A percentile compares a stretch with the other conserved stretches of the same genome.
These are phyloP conservation scores for Fusarium anguioides DNA, from an alignment of 2,329 filamentous ascomycete genomes.

Conservation along the genomic window DNA sequence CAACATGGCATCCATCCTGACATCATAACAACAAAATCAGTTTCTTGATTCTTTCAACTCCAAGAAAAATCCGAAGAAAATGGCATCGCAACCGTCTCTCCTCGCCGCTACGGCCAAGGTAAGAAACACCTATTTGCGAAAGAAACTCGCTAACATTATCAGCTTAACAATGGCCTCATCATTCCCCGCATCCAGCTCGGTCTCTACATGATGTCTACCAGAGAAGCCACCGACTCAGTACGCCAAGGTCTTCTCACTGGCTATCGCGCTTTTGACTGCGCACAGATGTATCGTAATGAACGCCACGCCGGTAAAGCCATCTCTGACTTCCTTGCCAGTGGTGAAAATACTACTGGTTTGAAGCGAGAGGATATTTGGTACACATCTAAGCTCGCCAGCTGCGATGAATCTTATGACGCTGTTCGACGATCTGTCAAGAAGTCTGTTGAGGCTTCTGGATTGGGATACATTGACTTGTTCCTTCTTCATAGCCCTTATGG, in stretches of 20 bases:
- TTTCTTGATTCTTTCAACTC: background rate
- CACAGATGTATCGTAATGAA: constrained; percentile 75
- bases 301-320: constrained; percentile 75
- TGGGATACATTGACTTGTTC: constrained; percentile 84
- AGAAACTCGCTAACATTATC: background rate
- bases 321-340: constrained; percentile 62
- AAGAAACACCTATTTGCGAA: accelerated
- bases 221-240: constrained; percentile 69
- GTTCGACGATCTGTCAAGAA: constrained; percentile 74
- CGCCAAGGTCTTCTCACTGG: constrained; percentile 65
- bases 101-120: constrained; percentile 42
- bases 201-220: constrained; percentile 75
- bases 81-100: constrained; percentile 37
- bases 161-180: constrained; percentile 71
- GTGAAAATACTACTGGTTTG: constrained; percentile 61
- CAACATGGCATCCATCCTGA: background rate
- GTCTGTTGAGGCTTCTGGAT: constrained; percentile 71
- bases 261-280: constrained; percentile 64
- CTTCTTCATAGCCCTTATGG: constrained; percentile 84
- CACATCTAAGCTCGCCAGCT: constrained; percentile 80
- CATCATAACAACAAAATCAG: background rate
- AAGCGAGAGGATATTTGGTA: constrained; percentile 79
- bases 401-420: constrained; percentile 71
- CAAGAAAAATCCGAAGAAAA: constrained; percentile 1
- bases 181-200: constrained; percentile 81